Conservation (phyloP, 306 rosid species). For the Luffa acutangula region DNA sequence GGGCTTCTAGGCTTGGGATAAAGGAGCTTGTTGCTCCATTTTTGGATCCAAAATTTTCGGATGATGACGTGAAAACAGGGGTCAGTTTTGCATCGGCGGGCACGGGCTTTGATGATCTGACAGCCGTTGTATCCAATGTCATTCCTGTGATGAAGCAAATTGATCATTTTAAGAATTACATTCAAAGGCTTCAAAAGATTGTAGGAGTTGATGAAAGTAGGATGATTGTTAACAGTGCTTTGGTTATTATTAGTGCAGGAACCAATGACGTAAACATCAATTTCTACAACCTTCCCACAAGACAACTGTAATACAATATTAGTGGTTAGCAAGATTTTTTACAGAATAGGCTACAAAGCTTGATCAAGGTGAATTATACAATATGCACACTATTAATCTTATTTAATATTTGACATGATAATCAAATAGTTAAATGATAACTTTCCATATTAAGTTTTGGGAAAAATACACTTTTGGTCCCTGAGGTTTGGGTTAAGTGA, state of each 20-base stretch:
- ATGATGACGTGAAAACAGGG: conserved; percentile 37
- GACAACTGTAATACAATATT: no score
- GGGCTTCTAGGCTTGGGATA: conserved; percentile 33
- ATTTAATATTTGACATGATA: no score
- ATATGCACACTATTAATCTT: no score
- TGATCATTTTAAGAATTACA: conserved; percentile 33
- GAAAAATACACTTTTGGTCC: no score
- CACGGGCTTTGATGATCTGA: conserved; percentile 41
- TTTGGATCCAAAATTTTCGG: conserved; percentile 29
- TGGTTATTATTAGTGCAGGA: conserved; percentile 49
- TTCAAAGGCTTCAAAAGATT: conserved; percentile 25
- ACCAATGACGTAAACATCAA: conserved; percentile 46
- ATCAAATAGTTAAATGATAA: no score
- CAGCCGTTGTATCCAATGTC: conserved; percentile 13
- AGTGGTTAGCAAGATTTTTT: no score
- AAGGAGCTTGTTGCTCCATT: conserved; percentile 54
- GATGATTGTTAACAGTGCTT: conserved; percentile 22
- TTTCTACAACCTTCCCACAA: conserved; percentile 36
- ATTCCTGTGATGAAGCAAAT: conserved; percentile 37
- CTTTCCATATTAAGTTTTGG: no score
- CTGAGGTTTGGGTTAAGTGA: no score
- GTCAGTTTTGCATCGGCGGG: conserved; percentile 57
- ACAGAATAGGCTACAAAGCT: no score
- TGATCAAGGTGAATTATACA: no score
- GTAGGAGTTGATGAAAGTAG: conserved; percentile 30